Conservation (phyloP, 768 basidiomycete genomes). For the Tricholoma bakamatsutake region DNA sequence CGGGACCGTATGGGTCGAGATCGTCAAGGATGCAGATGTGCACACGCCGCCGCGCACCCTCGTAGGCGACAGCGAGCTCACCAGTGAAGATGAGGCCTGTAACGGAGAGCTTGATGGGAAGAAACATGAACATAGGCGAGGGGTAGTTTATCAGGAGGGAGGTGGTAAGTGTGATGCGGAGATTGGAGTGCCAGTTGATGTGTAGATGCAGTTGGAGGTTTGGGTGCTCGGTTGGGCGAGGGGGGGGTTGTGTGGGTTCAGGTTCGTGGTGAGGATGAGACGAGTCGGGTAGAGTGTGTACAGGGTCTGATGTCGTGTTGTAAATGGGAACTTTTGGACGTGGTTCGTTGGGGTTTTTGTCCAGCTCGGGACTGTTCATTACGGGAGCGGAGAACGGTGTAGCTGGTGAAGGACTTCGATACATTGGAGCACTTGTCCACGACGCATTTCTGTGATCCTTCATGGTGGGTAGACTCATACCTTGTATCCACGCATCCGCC, state of each 20-base stretch:
- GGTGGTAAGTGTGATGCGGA: constrained; percentile 85
- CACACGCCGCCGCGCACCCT: constrained; percentile 72
- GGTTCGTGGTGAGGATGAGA: constrained; percentile 6
- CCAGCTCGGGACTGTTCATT: constrained; percentile 10
- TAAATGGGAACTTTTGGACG: constrained; percentile 5
- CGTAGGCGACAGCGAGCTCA: constrained; percentile 88
- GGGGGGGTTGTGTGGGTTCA: neutral
- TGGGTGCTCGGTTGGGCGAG: constrained; percentile 27
- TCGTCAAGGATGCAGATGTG: constrained; percentile 90
- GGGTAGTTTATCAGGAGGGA: constrained; percentile 97
- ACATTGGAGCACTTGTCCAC: constrained; percentile 23
- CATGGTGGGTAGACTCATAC: constrained; percentile 33
- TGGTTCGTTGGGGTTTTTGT: neutral
- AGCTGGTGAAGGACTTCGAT: constrained; percentile 29
- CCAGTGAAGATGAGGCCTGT: constrained; percentile 84
- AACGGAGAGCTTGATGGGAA: constrained; percentile 92
- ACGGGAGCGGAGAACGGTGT: constrained; percentile 24
- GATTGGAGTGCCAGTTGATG: constrained; percentile 80
- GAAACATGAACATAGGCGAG: constrained; percentile 91
- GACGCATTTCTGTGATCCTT: constrained; percentile 28
- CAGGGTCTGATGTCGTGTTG: constrained; percentile 13
- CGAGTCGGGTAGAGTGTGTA: constrained; percentile 7
- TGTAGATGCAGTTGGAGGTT: constrained; percentile 88
- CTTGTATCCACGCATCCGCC: constrained; percentile 38
- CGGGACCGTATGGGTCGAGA: constrained; percentile 77